phyloP scores from a whole-genome alignment of 2,329 filamentous ascomycete species.

The Cercospora sojina region DNA sequence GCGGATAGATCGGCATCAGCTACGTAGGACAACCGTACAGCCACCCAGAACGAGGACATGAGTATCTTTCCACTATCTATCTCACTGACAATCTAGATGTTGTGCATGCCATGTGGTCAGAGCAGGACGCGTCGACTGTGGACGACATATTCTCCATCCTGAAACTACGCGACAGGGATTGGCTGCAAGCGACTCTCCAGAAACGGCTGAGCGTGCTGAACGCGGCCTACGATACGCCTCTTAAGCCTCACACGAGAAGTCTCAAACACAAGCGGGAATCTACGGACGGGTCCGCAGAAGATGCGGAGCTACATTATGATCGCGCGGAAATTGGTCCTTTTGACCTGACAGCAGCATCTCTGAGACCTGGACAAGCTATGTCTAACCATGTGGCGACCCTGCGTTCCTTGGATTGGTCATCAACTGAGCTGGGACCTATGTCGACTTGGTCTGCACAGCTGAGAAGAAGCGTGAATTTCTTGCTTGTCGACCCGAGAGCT shows the following conservation, averaged over 20 bases:
- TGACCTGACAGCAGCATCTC: constrained; percentile 17
- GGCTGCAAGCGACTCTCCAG: constrained; percentile 13
- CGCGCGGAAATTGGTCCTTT: constrained; percentile 12
- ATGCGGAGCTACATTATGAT: background rate
- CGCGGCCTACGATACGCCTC: background rate
- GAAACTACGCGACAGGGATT: constrained; percentile 12
- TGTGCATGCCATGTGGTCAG: constrained; percentile 10
- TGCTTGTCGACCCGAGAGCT: constrained; percentile 23
- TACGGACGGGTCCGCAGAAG: background rate
- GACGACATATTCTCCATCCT: constrained; percentile 13
- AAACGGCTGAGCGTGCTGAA: constrained; percentile 8
- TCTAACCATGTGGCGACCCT: constrained; percentile 22
- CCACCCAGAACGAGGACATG: background rate
- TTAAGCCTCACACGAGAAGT: background rate
- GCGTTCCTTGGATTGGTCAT: constrained; percentile 23
- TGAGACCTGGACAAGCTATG: constrained; percentile 5
- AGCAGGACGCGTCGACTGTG: constrained; percentile 11
- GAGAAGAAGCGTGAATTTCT: constrained; percentile 23
- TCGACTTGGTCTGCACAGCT: constrained; percentile 20
- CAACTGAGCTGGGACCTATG: constrained; percentile 23
- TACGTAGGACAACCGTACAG: background rate
- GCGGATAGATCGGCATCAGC: constrained; percentile 6
- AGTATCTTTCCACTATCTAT: background rate
- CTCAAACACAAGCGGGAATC: constrained; percentile 14
- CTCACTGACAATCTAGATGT: background rate